Evolutionary conservation across 371 early-diverging fungal genomes (phyloP).

Genomic region (Lichtheimia hyalospora): DNA sequence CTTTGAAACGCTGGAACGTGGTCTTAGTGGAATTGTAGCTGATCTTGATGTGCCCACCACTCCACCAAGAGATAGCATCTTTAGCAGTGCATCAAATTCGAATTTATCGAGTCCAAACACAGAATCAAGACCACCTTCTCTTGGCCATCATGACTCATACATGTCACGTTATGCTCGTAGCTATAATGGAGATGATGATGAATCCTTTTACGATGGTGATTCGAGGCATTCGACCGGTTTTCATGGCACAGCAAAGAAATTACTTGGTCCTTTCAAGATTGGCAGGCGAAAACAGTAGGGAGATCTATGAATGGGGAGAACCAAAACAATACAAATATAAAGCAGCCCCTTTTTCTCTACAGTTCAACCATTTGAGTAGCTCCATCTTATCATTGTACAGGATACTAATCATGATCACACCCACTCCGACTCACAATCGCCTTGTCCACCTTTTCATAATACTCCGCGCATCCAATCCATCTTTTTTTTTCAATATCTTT

Average conservation of each 20-base stretch:
- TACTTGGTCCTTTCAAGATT: constrained; percentile 15
- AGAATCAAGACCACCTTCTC: constrained; percentile 11
- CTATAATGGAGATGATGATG: constrained; percentile 14
- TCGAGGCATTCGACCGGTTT: constrained; percentile 12
- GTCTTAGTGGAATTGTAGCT: constrained; percentile 31
- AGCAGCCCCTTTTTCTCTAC: too few relatives aligned
- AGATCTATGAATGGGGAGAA: background rate
- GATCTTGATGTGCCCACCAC: constrained; percentile 15
- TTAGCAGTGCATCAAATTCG: constrained; percentile 17
- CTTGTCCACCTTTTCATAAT: background rate
- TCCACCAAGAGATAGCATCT: constrained; percentile 11
- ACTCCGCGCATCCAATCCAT: background rate
- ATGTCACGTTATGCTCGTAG: constrained; percentile 15
- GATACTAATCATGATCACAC: background rate
- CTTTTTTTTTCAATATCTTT: too few relatives aligned
- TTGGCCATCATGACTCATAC: constrained; percentile 6
- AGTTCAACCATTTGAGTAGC: too few relatives aligned
- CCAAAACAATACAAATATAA: background rate
- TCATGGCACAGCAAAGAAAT: constrained; percentile 14
- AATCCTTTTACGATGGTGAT: constrained; percentile 12
- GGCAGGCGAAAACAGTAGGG: constrained; percentile 14
- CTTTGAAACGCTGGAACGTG: constrained; percentile 46
- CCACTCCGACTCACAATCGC: background rate
- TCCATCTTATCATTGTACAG: too few relatives aligned
- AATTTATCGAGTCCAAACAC: constrained; percentile 16